These are phyloP conservation scores for Solanum infundibuliforme DNA, from an alignment of 257 asterid genomes.

Conservation along the genomic window DNA sequence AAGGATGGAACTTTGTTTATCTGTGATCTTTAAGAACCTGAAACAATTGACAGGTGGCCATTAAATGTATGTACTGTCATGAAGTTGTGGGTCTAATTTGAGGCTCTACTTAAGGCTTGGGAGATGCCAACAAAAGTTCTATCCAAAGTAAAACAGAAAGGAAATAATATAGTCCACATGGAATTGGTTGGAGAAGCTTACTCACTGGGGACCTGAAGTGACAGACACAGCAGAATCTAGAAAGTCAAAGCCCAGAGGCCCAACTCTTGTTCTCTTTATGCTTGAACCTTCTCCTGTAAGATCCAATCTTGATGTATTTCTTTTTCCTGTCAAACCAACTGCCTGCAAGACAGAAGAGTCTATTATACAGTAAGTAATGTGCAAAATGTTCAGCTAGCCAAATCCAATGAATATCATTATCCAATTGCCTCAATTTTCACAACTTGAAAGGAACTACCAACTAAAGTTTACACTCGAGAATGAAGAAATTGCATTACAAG, in stretches of 20 bases:
- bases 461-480: not conserved
- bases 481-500: not conserved
- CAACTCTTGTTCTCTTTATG: constrained; percentile 72
- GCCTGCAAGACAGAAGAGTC: constrained; percentile 30
- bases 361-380: not conserved
- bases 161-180: not conserved
- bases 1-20: not conserved
- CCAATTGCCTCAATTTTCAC: not conserved
- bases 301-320: constrained; percentile 50
- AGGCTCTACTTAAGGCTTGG: not conserved
- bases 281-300: constrained; percentile 51
- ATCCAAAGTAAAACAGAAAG: not conserved
- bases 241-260: constrained; percentile 82
- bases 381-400: not conserved
- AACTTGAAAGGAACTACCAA: not conserved
- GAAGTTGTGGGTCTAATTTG: not conserved
- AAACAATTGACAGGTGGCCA: not conserved
- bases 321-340: constrained; percentile 49
- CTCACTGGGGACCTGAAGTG: constrained; percentile 83
- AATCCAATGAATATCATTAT: not conserved
- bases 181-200: constrained; percentile 58
- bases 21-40: not conserved
- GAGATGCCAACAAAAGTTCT: not conserved
- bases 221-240: constrained; percentile 89
- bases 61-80: not conserved